Evolutionary conservation across 1,284 basidiomycete species (phyloP).

Genomic region (Volvariella volvacea): DNA sequence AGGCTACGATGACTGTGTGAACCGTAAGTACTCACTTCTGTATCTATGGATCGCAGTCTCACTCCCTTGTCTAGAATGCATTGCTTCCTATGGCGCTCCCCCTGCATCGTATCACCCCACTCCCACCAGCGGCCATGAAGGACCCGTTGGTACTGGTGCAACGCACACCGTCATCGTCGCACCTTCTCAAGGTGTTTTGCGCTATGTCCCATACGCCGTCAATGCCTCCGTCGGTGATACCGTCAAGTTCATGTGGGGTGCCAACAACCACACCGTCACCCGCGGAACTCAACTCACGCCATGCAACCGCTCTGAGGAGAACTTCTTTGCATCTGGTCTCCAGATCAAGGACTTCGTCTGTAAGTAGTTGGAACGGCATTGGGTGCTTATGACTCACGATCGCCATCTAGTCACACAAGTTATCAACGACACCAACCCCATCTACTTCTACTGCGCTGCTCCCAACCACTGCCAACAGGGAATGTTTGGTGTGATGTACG

Average conservation of each 20-base stretch:
- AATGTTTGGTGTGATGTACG: constrained; percentile 72
- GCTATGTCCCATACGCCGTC: constrained; percentile 65
- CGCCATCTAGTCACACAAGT: constrained; percentile 46
- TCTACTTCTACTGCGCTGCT: constrained; percentile 67
- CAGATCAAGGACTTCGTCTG: constrained; percentile 59
- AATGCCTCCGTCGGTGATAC: constrained; percentile 74
- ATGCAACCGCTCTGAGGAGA: constrained; percentile 62
- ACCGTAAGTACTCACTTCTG: constrained; percentile 39
- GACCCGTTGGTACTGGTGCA: constrained; percentile 38
- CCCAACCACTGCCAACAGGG: constrained; percentile 67
- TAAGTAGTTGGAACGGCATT: constrained; percentile 20
- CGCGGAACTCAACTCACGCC: constrained; percentile 57
- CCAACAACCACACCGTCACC: constrained; percentile 72
- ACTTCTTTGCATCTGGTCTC: constrained; percentile 56
- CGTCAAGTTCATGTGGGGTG: constrained; percentile 66
- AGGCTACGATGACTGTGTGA: constrained; percentile 62
- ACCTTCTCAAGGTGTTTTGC: constrained; percentile 66
- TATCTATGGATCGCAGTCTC: not conserved
- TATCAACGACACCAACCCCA: constrained; percentile 64
- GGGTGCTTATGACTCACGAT: not conserved
- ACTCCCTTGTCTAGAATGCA: constrained; percentile 42
- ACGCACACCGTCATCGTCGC: constrained; percentile 74
- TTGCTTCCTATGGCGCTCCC: constrained; percentile 47
- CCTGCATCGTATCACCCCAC: constrained; percentile 34
- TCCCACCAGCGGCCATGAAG: constrained; percentile 24